Evolutionary conservation across 2,329 filamentous ascomycete genomes (phyloP).

Genomic region (Penicillium glabrum): DNA sequence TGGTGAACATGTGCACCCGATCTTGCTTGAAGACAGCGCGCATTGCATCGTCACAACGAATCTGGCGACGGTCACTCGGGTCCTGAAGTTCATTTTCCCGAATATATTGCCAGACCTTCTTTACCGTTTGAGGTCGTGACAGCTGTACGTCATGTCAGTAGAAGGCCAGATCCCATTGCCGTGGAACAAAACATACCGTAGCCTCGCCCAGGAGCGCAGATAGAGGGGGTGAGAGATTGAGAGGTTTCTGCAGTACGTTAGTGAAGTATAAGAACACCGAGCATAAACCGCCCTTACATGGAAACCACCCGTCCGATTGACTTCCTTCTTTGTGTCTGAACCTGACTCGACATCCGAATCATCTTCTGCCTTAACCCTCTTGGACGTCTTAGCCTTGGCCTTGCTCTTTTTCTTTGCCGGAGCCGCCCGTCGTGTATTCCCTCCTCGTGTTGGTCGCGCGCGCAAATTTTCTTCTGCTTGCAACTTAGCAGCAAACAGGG

Average conservation of each 20-base stretch:
- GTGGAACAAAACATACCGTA: conserved; percentile 33
- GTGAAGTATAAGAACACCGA: not conserved
- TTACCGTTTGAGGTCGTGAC: conserved; percentile 91
- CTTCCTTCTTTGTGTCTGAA: conserved; percentile 59
- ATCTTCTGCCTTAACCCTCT: conserved; percentile 74
- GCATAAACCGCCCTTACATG: conserved; percentile 56
- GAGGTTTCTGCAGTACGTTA: conserved; percentile 39
- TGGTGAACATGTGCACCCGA: conserved; percentile 96
- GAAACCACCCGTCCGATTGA: conserved; percentile 82
- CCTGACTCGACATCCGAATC: conserved; percentile 74
- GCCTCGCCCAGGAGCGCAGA: conserved; percentile 47
- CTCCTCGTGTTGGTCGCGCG: conserved; percentile 74
- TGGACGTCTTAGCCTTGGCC: conserved; percentile 52
- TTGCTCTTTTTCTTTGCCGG: conserved; percentile 64
- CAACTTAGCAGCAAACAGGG: conserved; percentile 78
- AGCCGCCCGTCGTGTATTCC: conserved; percentile 58
- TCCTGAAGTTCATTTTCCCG: conserved; percentile 86
- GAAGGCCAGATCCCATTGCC: not conserved
- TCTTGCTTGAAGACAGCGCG: conserved; percentile 88
- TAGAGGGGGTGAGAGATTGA: conserved; percentile 47
- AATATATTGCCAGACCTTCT: conserved; percentile 95
- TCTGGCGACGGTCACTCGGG: conserved; percentile 86
- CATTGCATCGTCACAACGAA: conserved; percentile 88
- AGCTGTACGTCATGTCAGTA: conserved; percentile 55
- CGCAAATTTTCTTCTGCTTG: conserved; percentile 88